Evolutionary conservation across 2,329 filamentous ascomycete species (phyloP).

Genomic region (Mycocentrospora acerina): DNA sequence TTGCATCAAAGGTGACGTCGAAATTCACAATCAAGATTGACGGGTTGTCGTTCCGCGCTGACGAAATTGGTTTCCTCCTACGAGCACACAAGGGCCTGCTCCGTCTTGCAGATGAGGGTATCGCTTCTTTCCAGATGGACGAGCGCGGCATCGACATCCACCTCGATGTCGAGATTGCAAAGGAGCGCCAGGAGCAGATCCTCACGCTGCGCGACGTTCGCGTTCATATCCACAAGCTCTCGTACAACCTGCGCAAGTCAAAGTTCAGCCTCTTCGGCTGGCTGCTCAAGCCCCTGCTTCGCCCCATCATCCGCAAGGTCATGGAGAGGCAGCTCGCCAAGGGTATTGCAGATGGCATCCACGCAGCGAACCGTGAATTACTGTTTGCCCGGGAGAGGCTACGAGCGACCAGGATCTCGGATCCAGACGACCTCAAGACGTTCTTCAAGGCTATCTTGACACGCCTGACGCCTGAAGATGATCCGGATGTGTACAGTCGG

Average conservation of each 20-base stretch:
- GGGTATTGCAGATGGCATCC: conserved; percentile 69
- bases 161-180: conserved; percentile 79
- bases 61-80: conserved; percentile 89
- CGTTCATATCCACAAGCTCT: conserved; percentile 83
- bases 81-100: conserved; percentile 75
- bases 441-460: conserved; percentile 83
- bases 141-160: conserved; percentile 84
- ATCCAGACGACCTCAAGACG: conserved; percentile 76
- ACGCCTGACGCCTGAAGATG: conserved; percentile 68
- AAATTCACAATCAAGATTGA: conserved; percentile 76
- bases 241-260: conserved; percentile 73
- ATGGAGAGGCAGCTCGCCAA: conserved; percentile 77
- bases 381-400: conserved; percentile 84
- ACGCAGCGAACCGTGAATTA: conserved; percentile 78
- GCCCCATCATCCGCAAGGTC: conserved; percentile 75
- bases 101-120: conserved; percentile 76
- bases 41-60: conserved; percentile 79
- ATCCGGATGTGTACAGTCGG: conserved; percentile 74
- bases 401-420: conserved; percentile 78
- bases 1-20: conserved; percentile 67
- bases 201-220: conserved; percentile 73
- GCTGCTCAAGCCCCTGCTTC: conserved; percentile 80
- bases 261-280: conserved; percentile 77
- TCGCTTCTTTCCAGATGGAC: conserved; percentile 83
- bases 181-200: conserved; percentile 76